phyloP scores from a whole-genome alignment of 23 red algal genomes.

The Rhodosorus marinus region DNA sequence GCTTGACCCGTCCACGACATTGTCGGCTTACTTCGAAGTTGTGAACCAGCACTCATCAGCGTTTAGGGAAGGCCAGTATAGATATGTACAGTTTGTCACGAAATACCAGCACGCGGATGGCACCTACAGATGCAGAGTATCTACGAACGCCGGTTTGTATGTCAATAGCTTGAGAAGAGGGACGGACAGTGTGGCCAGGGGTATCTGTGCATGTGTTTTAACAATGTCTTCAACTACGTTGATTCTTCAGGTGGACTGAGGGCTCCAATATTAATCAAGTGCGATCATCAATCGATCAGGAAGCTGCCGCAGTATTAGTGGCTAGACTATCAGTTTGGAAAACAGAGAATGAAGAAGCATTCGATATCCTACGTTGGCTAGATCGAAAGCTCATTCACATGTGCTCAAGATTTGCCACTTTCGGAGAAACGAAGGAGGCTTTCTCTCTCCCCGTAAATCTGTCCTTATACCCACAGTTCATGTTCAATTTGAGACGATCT shows the following conservation, averaged over 20 bases:
- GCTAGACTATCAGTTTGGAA: constrained; percentile 88
- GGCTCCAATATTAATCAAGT: constrained; percentile 59
- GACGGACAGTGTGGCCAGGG: no score
- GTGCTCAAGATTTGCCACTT: constrained; percentile 76
- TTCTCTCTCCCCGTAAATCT: constrained; percentile 56
- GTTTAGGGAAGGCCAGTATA: constrained; percentile 77
- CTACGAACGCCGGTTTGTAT: constrained; percentile 66
- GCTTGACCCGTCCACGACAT: constrained; percentile 49
- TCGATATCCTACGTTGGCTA: constrained; percentile 97
- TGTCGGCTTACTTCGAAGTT: constrained; percentile 83
- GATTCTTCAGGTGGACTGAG: constrained; percentile 74
- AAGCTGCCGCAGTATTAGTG: constrained; percentile 85
- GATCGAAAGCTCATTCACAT: constrained; percentile 94
- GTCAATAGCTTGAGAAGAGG: no score
- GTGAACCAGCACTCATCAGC: constrained; percentile 72
- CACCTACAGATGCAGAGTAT: constrained; percentile 65
- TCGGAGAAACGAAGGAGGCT: constrained; percentile 66
- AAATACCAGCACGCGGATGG: constrained; percentile 64
- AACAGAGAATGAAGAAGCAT: constrained; percentile 98
- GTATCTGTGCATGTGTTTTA: no score
- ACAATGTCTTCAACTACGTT: no score
- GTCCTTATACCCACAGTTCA: constrained; percentile 96
- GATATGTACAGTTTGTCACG: constrained; percentile 87
- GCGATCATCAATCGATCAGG: constrained; percentile 83
- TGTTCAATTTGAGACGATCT: constrained; percentile 86